These are phyloP conservation scores for Auriculariales sp. DNA, from an alignment of 768 basidiomycete species.

Conservation along the genomic window DNA sequence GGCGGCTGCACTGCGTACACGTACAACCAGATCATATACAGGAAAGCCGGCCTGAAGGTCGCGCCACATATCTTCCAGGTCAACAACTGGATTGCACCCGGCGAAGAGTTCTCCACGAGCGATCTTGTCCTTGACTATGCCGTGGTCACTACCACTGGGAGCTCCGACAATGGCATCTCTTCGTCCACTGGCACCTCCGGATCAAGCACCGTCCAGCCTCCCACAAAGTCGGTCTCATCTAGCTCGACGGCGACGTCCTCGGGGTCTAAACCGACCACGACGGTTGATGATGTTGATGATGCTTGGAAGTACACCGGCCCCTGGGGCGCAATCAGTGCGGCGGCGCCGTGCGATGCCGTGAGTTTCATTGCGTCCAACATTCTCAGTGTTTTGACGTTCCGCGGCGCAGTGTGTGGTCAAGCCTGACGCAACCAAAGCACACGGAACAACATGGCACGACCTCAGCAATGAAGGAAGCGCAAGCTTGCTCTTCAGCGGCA, in stretches of 20 bases:
- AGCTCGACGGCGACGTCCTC: background rate
- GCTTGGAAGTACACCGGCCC: background rate
- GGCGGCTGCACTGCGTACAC: background rate
- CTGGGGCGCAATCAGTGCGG: background rate
- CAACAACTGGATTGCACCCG: background rate
- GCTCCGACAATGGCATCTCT: background rate
- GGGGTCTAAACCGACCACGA: background rate
- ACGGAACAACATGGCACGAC: slow-evolving; percentile 4
- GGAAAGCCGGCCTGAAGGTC: background rate
- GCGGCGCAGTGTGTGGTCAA: background rate
- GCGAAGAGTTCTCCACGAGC: background rate
- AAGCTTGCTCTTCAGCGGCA: background rate
- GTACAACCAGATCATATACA: background rate
- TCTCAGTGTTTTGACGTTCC: no score
- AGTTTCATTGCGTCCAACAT: no score
- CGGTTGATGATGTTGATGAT: background rate
- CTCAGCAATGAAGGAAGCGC: background rate
- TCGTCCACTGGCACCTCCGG: background rate
- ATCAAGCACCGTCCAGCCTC: background rate
- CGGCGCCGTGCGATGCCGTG: background rate
- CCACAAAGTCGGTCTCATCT: background rate
- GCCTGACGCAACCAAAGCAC: slow-evolving; percentile 1
- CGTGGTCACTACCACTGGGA: background rate
- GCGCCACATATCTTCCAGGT: background rate
- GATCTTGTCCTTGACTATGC: background rate